These are phyloP conservation scores for Fraxinus nigra DNA, from an alignment of 305 asterid genomes.

Conservation along the genomic window DNA sequence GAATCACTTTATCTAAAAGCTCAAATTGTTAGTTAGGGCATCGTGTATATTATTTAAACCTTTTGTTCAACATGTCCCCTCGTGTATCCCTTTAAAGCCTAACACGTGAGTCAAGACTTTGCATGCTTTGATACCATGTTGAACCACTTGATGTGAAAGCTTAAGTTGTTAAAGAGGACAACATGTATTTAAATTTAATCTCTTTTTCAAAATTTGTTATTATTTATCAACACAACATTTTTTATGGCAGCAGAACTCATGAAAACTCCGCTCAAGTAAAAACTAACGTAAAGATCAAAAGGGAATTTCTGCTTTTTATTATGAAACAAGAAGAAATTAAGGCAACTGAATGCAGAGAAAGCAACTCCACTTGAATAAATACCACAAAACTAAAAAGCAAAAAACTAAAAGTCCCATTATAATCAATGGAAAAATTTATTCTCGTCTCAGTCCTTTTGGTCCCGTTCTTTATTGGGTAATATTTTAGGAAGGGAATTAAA, in stretches of 20 bases:
- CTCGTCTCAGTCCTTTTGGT: background rate
- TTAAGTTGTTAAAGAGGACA: background rate
- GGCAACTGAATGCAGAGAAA: background rate
- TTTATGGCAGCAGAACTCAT: background rate
- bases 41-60: background rate
- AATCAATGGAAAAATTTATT: background rate
- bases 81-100: background rate
- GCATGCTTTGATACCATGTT: background rate
- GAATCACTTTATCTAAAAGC: background rate
- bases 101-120: background rate
- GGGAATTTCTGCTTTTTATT: background rate
- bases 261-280: background rate
- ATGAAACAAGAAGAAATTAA: background rate
- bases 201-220: background rate
- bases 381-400: background rate
- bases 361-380: background rate
- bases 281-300: background rate
- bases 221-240: background rate
- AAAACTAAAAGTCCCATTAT: background rate
- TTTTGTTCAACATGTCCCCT: background rate
- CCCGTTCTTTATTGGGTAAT: background rate
- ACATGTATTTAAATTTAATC: background rate
- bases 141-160: background rate
- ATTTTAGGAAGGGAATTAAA: background rate
- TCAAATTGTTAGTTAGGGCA: background rate